A percentile compares a stretch with the other conserved stretches of the same genome.
phyloP scores from a whole-genome alignment of 2,329 filamentous ascomycete genomes.

The Trichophyton equinum region DNA sequence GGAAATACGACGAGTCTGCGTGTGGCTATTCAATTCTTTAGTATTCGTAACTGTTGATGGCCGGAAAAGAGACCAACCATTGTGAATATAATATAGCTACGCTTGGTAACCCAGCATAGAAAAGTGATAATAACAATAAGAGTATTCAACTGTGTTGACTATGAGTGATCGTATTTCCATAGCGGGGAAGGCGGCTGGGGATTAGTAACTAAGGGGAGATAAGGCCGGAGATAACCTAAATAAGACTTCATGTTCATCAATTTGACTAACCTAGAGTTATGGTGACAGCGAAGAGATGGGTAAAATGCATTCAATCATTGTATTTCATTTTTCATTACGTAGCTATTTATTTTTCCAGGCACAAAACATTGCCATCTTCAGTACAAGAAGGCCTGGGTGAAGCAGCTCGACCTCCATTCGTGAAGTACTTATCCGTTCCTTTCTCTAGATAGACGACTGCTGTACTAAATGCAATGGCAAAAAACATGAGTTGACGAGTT shows the following conservation, averaged over 20 bases:
- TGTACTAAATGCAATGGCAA: background rate
- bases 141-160: background rate
- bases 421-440: background rate
- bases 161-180: background rate
- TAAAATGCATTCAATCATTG: background rate
- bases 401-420: background rate
- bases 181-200: background rate
- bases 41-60: background rate
- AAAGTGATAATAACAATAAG: constrained; percentile 14
- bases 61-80: background rate
- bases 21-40: constrained; percentile 27
- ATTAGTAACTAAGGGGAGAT: background rate
- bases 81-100: background rate
- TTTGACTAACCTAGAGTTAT: background rate
- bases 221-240: background rate
- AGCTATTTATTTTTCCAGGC: background rate
- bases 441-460: background rate
- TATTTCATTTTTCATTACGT: background rate
- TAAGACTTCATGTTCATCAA: background rate
- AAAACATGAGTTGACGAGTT: background rate
- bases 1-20: constrained; percentile 37
- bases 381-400: background rate
- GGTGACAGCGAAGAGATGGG: too few species aligned
- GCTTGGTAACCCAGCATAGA: too few species aligned
- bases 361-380: background rate